Evolutionary conservation across 441 rosid genomes (phyloP).

Genomic region (Pelargonium australe): DNA sequence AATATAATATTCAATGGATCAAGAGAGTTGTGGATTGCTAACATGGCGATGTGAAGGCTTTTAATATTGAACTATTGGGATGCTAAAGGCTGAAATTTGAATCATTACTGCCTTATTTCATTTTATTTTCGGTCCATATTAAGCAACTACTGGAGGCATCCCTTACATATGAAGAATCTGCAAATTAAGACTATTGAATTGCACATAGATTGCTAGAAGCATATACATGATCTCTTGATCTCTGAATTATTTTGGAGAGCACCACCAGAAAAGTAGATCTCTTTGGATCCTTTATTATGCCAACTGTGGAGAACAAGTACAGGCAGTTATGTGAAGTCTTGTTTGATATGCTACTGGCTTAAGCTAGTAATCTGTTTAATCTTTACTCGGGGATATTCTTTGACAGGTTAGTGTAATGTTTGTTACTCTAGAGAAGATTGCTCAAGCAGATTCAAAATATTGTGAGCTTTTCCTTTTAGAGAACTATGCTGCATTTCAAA

Average conservation of each 20-base stretch:
- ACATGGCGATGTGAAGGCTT: not conserved
- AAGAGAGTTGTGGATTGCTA: no score
- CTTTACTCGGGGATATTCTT: slow-evolving; percentile 23
- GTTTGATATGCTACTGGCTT: no score
- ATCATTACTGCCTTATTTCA: not conserved
- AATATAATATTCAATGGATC: no score
- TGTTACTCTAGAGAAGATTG: slow-evolving; percentile 85
- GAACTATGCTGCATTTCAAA: slow-evolving; percentile 98
- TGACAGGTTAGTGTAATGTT: slow-evolving; percentile 93
- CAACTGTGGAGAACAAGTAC: not conserved
- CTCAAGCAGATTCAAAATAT: slow-evolving; percentile 88
- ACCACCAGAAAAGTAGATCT: not conserved
- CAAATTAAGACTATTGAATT: not conserved
- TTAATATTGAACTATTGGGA: no score
- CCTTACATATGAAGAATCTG: not conserved
- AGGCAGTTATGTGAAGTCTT: no score
- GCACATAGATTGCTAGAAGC: not conserved
- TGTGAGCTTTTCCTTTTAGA: slow-evolving; percentile 87
- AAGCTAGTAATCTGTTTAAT: not conserved
- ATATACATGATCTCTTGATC: not conserved
- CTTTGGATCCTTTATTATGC: not conserved
- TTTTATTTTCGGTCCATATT: not conserved
- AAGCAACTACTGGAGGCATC: not conserved
- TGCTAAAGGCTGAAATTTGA: no score
- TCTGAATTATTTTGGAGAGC: not conserved